Conservation (phyloP, 306 rosid species). For the Trifolium pratense region DNA sequence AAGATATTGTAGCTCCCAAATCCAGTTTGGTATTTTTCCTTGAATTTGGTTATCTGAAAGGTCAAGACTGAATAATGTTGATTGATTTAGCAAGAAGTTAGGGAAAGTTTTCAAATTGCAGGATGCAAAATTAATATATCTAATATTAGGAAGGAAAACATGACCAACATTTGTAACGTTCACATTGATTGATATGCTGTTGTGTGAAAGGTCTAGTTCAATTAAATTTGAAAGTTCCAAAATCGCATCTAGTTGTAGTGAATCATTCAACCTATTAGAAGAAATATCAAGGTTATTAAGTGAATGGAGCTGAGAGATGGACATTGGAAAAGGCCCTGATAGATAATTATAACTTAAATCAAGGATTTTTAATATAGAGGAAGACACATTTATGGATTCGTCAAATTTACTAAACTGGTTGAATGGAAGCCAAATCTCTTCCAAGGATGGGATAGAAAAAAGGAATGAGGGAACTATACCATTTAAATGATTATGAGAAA, state of each 20-base stretch:
- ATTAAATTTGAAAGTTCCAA: conserved; percentile 43
- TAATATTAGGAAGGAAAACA: not conserved
- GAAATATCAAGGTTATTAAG: conserved; percentile 55
- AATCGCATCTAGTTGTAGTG: conserved; percentile 23
- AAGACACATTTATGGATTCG: not conserved
- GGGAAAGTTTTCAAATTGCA: conserved; percentile 52
- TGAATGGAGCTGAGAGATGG: conserved; percentile 40
- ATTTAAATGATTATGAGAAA: conserved; percentile 1
- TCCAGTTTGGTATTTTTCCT: conserved; percentile 64
- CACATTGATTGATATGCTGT: not conserved
- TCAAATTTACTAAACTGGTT: conserved; percentile 8
- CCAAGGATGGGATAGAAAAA: conserved; percentile 4
- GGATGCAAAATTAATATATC: conserved; percentile 27
- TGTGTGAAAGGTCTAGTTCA: conserved; percentile 59
- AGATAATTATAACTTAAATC: conserved; percentile 54
- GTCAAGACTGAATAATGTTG: conserved; percentile 34
- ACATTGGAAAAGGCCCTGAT: conserved; percentile 53
- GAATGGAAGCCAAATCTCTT: not conserved
- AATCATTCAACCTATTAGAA: conserved; percentile 60
- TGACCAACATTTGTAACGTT: not conserved
- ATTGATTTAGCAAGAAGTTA: conserved; percentile 45
- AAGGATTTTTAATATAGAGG: conserved; percentile 40
- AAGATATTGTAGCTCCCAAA: conserved; percentile 53
- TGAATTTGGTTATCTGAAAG: conserved; percentile 55
- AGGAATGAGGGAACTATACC: conserved; percentile 36